Conservation (phyloP, 2,329 filamentous ascomycete species). For the Apiospora phragmitis region DNA sequence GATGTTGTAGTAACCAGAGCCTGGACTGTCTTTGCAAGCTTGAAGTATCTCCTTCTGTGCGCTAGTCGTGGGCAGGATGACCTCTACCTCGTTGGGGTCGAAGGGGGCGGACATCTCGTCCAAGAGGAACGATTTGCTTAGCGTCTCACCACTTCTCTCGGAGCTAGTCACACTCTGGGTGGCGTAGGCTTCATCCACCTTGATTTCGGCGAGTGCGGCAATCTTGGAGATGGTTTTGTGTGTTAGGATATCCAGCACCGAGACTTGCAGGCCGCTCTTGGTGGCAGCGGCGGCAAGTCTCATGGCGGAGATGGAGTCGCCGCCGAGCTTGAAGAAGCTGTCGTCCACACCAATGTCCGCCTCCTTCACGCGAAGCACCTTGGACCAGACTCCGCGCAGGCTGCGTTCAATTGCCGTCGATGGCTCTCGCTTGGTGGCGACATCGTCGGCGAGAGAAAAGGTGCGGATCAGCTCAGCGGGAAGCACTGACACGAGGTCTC, state of each 20-base stretch:
- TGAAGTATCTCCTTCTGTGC: conserved; percentile 9
- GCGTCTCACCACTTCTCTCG: background rate
- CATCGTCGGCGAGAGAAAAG: conserved; percentile 11
- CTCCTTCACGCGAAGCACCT: conserved; percentile 26
- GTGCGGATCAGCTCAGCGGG: conserved; percentile 8
- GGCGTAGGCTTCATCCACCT: conserved; percentile 14
- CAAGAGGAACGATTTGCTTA: conserved; percentile 1
- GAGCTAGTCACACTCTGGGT: conserved; percentile 15
- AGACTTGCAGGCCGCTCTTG: conserved; percentile 13
- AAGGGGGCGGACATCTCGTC: conserved; percentile 8
- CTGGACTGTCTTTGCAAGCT: conserved; percentile 4
- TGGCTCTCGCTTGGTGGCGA: conserved; percentile 10
- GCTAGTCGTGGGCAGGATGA: background rate
- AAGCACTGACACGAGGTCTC: conserved; percentile 1
- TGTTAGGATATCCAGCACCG: conserved; percentile 13
- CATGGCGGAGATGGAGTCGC: conserved; percentile 18
- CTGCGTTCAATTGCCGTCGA: conserved; percentile 12
- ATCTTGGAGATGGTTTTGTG: conserved; percentile 14
- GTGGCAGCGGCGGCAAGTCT: background rate
- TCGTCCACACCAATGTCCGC: conserved; percentile 15
- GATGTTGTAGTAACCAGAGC: conserved; percentile 13
- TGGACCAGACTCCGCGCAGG: conserved; percentile 28
- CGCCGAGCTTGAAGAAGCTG: conserved; percentile 21
- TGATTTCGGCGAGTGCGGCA: conserved; percentile 9
- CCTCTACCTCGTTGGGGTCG: conserved; percentile 9